A percentile compares a stretch with the other conserved stretches of the same genome.
Evolutionary conservation across 371 early-diverging fungal species (phyloP).

Genomic region (Mucor irregularis): DNA sequence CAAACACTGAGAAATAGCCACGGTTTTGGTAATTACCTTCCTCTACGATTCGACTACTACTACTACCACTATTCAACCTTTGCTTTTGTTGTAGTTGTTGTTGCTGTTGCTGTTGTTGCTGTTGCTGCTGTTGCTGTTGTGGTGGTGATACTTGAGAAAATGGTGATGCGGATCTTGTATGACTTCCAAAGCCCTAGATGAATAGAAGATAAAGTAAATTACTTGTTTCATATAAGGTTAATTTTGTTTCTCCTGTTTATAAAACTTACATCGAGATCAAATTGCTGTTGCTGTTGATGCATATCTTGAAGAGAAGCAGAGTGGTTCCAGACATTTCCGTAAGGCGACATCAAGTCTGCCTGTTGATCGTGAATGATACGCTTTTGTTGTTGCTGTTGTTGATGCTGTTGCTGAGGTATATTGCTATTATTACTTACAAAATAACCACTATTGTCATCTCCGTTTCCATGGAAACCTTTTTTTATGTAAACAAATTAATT

Average conservation of each 20-base stretch:
- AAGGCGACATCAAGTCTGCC: background rate
- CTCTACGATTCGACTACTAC: background rate
- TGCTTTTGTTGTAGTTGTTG: background rate
- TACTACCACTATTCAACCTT: background rate
- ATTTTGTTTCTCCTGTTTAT: background rate
- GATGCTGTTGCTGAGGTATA: background rate
- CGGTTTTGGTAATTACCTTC: background rate
- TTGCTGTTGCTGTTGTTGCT: background rate
- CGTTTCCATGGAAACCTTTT: conserved; percentile 3
- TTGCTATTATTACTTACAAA: background rate
- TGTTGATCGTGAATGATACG: background rate
- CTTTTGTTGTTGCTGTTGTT: background rate
- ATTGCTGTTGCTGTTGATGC: background rate
- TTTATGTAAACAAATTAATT: background rate
- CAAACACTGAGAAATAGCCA: conserved; percentile 8
- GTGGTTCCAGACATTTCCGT: conserved; percentile 16
- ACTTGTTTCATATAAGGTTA: background rate
- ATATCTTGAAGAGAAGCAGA: conserved; percentile 1
- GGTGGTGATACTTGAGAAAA: conserved; percentile 8
- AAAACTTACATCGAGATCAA: background rate
- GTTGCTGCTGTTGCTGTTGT: background rate
- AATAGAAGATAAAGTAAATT: background rate
- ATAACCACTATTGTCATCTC: background rate
- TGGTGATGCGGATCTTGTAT: conserved; percentile 3
- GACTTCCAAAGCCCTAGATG: too few species aligned